Base-by-base conservation (phyloP, 2,329 filamentous ascomycete species). In the Graphiopsis chlorocephala region DNA sequence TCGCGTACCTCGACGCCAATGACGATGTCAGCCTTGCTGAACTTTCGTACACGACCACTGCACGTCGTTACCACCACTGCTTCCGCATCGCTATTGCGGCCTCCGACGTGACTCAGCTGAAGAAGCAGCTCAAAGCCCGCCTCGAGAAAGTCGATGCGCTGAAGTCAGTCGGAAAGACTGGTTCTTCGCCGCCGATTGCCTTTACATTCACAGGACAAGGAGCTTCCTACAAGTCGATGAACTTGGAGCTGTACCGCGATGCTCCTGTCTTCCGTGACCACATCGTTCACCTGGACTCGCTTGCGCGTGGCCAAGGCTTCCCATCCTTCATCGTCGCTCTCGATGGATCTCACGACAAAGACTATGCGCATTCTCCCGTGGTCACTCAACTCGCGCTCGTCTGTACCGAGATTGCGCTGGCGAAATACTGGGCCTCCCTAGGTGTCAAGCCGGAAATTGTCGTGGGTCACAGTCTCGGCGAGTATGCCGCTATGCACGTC, bases 11-110 rank as follows among this genome's bases (percentile, higher is more conserved):
- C 70, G 82, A 83, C 28, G 79, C 83, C 47, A 80, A 83, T 2
- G 80, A 85, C 5, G 81, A 81, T 1, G 64, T 74, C 0, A 83
- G 85, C 0, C 73, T 90, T 15, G 79, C 83, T 1, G 80, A 86
- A 65, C 76, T 91, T 1, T 84, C 88, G 0, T 91, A 91, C 75
- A 89, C 87, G 0, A 88, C 86, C 0, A 90, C 88, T 4, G 90
- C 89, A 15, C 76, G 82, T 35, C 78, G 81, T 2, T 72, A 76
- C 10, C 81, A 83, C 61, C 79, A 83, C 67, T 72, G 67, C 45
- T 74, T 75, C 67, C 75, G 80, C 17, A 70, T 75, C 6, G 72
- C 75, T 4, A 70, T 78, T 38, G 66, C 71, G 6, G 75, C 72
- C 0, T 67, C 75, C 15, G 72, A 72, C 23, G 55, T 77, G 6